Percentiles rank a stretch among this genome's conserved stretches.
Conservation (phyloP, 164 flowering plant genomes). For the Tetrastigma voinierianum region DNA sequence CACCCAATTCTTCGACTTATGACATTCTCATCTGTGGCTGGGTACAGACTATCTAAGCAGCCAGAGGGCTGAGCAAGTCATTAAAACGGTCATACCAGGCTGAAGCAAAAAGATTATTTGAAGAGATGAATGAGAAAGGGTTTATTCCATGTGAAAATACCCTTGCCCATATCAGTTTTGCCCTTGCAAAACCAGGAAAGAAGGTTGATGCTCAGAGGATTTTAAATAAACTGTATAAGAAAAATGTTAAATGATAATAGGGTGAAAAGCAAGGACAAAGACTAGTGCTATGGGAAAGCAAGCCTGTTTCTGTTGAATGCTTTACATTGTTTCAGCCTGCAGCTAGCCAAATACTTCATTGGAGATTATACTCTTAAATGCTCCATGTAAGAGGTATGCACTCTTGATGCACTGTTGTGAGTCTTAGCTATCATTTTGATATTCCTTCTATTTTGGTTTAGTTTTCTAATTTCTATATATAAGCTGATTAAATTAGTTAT, state of each 20-base stretch:
- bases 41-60: conserved; percentile 58
- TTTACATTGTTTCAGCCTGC: no score
- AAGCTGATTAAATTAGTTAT: no score
- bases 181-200: conserved; percentile 52
- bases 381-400: no score
- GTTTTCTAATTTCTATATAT: no score
- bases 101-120: conserved; percentile 57
- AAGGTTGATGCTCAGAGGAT: conserved; percentile 36
- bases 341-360: no score
- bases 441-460: no score
- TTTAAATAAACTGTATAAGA: conserved; percentile 31
- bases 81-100: conserved; percentile 31
- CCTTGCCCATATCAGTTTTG: conserved; percentile 34
- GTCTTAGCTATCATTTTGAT: no score
- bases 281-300: background rate
- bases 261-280: background rate
- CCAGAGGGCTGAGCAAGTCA: conserved; percentile 35
- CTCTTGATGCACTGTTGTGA: no score
- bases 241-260: conserved; percentile 12
- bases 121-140: conserved; percentile 63
- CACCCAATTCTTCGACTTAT: conserved; percentile 74
- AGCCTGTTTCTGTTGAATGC: no score
- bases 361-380: no score
- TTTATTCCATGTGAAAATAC: conserved; percentile 54
- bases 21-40: conserved; percentile 78